Evolutionary conservation across 2,329 filamentous ascomycete species (phyloP).

Genomic region (Diplodia seriata): DNA sequence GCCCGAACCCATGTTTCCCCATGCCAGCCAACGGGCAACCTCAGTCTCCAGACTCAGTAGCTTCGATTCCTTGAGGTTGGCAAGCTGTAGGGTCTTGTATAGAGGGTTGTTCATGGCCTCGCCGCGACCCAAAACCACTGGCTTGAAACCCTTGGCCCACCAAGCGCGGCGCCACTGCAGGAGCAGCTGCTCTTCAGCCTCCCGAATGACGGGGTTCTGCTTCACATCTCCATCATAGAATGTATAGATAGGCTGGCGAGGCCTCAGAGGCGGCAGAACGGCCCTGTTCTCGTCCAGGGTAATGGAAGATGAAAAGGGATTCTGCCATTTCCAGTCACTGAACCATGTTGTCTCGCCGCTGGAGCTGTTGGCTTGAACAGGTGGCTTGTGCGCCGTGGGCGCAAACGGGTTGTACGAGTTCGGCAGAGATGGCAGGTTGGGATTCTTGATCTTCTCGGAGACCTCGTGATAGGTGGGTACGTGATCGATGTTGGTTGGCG

Average conservation of each 20-base stretch:
- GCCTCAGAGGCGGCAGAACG: slow-evolving; percentile 76
- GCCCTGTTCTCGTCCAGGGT: slow-evolving; percentile 82
- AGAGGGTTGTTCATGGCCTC: slow-evolving; percentile 85
- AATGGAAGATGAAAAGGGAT: slow-evolving; percentile 83
- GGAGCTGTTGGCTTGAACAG: slow-evolving; percentile 78
- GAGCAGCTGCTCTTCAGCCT: slow-evolving; percentile 79
- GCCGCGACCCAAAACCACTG: slow-evolving; percentile 76
- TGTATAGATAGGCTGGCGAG: slow-evolving; percentile 81
- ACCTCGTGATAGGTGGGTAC: slow-evolving; percentile 48
- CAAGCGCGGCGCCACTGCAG: slow-evolving; percentile 90
- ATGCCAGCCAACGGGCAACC: slow-evolving; percentile 88
- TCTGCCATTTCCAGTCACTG: slow-evolving; percentile 87
- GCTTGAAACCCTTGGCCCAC: slow-evolving; percentile 93
- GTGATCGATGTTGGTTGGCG: slow-evolving; percentile 43
- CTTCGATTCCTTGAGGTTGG: slow-evolving; percentile 44
- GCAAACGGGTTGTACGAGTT: slow-evolving; percentile 69
- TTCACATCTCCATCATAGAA: slow-evolving; percentile 78
- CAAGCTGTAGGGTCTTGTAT: slow-evolving; percentile 71
- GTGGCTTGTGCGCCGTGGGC: slow-evolving; percentile 71
- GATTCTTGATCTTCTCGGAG: slow-evolving; percentile 49
- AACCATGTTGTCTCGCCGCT: slow-evolving; percentile 84
- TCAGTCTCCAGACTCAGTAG: slow-evolving; percentile 61
- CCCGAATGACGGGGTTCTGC: slow-evolving; percentile 68
- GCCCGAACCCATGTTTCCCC: slow-evolving; percentile 88
- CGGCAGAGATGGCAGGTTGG: slow-evolving; percentile 41